Base-by-base conservation (phyloP, 2,329 filamentous ascomycete genomes). In the Monosporascus sp. region DNA sequence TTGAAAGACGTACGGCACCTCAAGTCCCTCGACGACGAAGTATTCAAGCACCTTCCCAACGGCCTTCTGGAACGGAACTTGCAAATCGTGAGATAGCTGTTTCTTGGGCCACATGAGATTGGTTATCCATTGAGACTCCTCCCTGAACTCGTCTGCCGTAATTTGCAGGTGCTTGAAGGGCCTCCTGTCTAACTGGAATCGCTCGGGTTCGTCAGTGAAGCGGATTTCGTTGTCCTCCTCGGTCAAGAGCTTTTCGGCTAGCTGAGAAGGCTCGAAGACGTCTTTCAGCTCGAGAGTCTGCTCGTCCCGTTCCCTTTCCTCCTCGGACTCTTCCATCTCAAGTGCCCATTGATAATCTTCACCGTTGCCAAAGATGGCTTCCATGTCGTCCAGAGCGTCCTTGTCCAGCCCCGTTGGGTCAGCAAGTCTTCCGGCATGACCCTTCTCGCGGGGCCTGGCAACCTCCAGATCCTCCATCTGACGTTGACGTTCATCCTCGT, bases 1-100 rank as follows among this genome's bases (percentile, higher is more conserved):
- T 70, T 97, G 93, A 71, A 97, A 97, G 62, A 99, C 94, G 70
- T 96, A 99, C 0, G 94, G 93, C 1, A 97, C 91, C 70, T 99
- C 94, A 63, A 93, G 91, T 61, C 96, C 90, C 59, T 97, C 92
- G 4, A 93, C 85, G 49, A 96, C 90, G 72, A 99, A 91, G 68
- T 97, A 97, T 64, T 97, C 90, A 40, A 99, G 80, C 11, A 97
- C 92, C 70, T 96, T 96, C 61, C 86, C 86, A 52, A 99, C 87
- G 5, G 93, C 89, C 63, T 89, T 89, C 65, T 89, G 86, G 70
- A 99, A 97, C 0, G 91, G 90, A 37, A 83, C 82, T 51, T 89
- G 84, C 50, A 97, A 78, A 57, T 92, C 88, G 43, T 78, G 71
- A 3, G 83, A 78, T 24, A 95, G 75, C 20, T 84, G 80, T 71